These are phyloP conservation scores for Cladochytrium tenue DNA, from an alignment of 371 early-diverging fungal species.

Conservation along the genomic window DNA sequence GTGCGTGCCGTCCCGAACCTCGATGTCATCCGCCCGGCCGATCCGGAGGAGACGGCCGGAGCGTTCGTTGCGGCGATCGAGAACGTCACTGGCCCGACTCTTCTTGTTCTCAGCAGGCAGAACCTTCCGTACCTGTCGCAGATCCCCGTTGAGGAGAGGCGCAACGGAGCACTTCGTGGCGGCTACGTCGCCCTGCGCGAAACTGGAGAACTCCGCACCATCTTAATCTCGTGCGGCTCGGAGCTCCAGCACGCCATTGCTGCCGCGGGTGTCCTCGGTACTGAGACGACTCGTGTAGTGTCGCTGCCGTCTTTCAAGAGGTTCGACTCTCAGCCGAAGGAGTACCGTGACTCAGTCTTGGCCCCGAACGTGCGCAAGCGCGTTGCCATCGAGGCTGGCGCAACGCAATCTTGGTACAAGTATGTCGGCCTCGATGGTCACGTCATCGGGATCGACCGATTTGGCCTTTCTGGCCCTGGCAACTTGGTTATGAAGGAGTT, in stretches of 20 bases:
- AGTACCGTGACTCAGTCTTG: conserved; percentile 86
- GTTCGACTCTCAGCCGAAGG: conserved; percentile 87
- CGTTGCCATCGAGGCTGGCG: conserved; percentile 88
- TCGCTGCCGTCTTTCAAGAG: conserved; percentile 95
- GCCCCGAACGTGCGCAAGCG: conserved; percentile 65
- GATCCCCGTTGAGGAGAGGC: conserved; percentile 63
- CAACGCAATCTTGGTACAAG: conserved; percentile 92
- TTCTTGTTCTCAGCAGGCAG: conserved; percentile 93
- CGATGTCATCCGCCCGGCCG: conserved; percentile 80
- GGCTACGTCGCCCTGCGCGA: conserved; percentile 78
- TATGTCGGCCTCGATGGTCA: conserved; percentile 76
- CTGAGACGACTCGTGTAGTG: conserved; percentile 75
- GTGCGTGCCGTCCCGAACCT: conserved; percentile 95
- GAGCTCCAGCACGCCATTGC: conserved; percentile 91
- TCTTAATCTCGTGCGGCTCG: conserved; percentile 92
- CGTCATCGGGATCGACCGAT: conserved; percentile 91
- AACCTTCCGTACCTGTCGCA: conserved; percentile 89
- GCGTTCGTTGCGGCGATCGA: conserved; percentile 82
- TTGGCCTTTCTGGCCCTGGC: conserved; percentile 91
- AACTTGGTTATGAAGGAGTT: conserved; percentile 20
- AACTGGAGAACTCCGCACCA: conserved; percentile 62
- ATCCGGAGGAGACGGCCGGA: conserved; percentile 95
- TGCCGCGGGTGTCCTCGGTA: conserved; percentile 72
- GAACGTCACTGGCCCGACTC: conserved; percentile 74
- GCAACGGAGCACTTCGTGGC: conserved; percentile 46